phyloP scores from a whole-genome alignment of 2,329 filamentous ascomycete genomes.

The Thermomyces lanuginosus region DNA sequence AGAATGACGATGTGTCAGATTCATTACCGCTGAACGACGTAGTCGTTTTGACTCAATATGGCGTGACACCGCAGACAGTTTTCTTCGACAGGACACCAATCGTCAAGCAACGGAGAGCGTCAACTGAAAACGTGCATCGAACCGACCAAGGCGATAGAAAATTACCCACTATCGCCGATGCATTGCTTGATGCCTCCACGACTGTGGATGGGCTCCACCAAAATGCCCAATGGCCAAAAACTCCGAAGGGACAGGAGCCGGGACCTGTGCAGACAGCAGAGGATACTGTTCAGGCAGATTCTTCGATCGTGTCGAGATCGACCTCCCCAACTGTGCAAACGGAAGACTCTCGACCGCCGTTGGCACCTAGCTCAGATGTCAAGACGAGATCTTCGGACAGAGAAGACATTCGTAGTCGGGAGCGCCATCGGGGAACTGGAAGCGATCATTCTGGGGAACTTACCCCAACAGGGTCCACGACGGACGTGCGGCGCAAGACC shows the following conservation, averaged over 20 bases:
- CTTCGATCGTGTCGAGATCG: slow-evolving; percentile 15
- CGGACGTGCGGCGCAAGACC: slow-evolving; percentile 24
- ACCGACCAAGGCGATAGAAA: slow-evolving; percentile 22
- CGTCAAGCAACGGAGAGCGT: slow-evolving; percentile 24
- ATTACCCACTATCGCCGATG: slow-evolving; percentile 73
- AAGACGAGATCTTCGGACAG: slow-evolving; percentile 16
- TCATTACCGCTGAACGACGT: slow-evolving; percentile 47
- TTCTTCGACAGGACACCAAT: slow-evolving; percentile 69
- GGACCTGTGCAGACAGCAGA: slow-evolving; percentile 8
- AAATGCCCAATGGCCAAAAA: slow-evolving; percentile 25
- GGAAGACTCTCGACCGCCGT: slow-evolving; percentile 18
- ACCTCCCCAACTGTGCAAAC: slow-evolving; percentile 20
- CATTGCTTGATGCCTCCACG: slow-evolving; percentile 78
- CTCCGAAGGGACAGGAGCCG: slow-evolving; percentile 17
- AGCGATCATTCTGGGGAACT: slow-evolving; percentile 17
- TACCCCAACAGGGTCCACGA: slow-evolving; percentile 12
- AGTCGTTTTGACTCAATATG: slow-evolving; percentile 56
- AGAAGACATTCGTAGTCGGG: no score
- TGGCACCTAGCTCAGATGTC: slow-evolving; percentile 18
- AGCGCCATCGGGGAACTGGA: no score
- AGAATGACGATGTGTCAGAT: slow-evolving; percentile 25
- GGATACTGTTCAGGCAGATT: slow-evolving; percentile 13
- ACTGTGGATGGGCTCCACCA: slow-evolving; percentile 50
- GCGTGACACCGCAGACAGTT: slow-evolving; percentile 71
- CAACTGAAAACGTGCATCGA: slow-evolving; percentile 13